Evolutionary conservation across 2,329 filamentous ascomycete genomes (phyloP).

Genomic region (Calonectria honghensis): DNA sequence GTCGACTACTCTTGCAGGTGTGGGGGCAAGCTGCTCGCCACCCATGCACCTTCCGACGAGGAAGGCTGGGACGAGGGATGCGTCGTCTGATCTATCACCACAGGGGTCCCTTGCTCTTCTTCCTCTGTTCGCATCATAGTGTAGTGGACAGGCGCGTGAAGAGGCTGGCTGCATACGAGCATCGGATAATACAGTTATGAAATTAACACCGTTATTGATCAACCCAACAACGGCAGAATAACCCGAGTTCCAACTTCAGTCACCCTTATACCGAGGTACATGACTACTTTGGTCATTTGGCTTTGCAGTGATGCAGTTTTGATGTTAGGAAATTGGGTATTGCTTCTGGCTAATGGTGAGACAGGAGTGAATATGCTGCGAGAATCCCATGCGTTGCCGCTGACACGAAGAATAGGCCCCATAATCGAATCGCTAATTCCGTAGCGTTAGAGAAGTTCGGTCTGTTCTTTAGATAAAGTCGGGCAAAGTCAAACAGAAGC

Average conservation of each 20-base stretch:
- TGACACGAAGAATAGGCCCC: background rate
- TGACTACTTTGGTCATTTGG: background rate
- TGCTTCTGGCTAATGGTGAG: background rate
- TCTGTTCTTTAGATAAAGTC: background rate
- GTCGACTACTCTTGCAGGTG: background rate
- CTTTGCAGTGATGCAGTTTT: background rate
- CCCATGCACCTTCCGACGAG: background rate
- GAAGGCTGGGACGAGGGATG: no score
- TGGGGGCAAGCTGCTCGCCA: no score
- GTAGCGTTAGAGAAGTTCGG: background rate
- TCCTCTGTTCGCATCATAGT: background rate
- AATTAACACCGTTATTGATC: background rate
- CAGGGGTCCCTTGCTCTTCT: background rate
- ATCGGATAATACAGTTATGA: background rate
- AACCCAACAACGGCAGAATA: background rate
- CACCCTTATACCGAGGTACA: no score
- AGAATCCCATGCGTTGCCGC: background rate
- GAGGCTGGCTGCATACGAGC: background rate
- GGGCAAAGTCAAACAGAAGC: no score
- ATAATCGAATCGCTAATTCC: background rate
- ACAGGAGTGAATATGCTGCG: background rate
- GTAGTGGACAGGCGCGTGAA: background rate
- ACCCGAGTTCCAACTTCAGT: no score
- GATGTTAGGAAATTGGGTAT: background rate
- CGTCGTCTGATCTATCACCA: background rate